phyloP scores from a whole-genome alignment of 257 asterid genomes.

The Salvia rosmarinus region DNA sequence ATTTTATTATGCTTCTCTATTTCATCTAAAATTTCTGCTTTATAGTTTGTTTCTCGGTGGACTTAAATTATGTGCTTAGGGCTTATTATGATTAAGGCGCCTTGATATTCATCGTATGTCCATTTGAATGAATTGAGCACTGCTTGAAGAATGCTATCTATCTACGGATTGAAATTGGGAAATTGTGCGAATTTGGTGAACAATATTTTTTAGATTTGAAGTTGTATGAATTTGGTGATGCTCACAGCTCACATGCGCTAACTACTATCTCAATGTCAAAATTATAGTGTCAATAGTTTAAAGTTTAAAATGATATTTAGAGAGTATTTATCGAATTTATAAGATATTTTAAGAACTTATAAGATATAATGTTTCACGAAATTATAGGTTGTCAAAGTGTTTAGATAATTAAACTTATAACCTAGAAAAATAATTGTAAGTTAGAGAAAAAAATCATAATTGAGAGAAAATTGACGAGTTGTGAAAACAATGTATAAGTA shows the following conservation, averaged over 20 bases:
- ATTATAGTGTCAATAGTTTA: too few relatives aligned
- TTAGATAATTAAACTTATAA: too few relatives aligned
- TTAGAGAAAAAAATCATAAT: too few relatives aligned
- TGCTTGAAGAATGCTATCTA: slow-evolving; percentile 7
- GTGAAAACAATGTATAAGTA: too few relatives aligned
- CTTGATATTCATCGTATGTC: not conserved
- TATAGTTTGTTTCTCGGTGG: too few relatives aligned
- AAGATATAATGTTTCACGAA: too few relatives aligned
- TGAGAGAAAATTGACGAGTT: too few relatives aligned
- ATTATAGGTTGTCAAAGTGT: too few relatives aligned
- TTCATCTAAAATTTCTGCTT: not conserved
- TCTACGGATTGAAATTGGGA: slow-evolving; percentile 10
- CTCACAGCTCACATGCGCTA: slow-evolving; percentile 10
- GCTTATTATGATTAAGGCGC: slow-evolving; percentile 33
- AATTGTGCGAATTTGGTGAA: not conserved
- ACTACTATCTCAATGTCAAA: not conserved
- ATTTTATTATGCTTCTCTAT: not conserved
- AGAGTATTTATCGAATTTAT: too few relatives aligned
- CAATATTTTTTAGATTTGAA: not conserved
- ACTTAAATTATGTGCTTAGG: slow-evolving; percentile 30
- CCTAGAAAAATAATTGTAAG: too few relatives aligned
- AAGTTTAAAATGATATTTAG: too few relatives aligned
- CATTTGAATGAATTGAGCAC: not conserved
- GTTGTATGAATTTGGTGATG: not conserved
- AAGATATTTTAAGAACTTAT: too few relatives aligned